Conservation (phyloP, 257 asterid genomes). For the Catharanthus roseus region DNA sequence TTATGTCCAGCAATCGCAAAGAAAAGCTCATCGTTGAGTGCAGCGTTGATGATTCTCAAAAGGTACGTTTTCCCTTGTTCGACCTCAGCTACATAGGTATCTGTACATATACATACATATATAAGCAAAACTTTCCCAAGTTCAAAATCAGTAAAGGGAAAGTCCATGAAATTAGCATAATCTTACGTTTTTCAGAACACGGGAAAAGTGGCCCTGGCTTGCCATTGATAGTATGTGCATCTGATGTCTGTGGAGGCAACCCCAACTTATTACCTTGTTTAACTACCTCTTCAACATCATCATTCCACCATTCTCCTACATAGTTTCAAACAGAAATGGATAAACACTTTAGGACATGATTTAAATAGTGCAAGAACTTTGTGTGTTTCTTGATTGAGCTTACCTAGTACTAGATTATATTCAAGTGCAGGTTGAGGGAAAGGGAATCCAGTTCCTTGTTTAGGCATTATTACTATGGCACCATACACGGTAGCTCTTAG, state of each 20-base stretch:
- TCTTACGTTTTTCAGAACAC: conserved; percentile 48
- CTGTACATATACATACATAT: conserved; percentile 25
- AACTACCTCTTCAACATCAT: conserved; percentile 44
- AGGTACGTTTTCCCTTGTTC: conserved; percentile 55
- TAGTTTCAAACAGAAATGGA: neutral
- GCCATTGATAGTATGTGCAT: conserved; percentile 60
- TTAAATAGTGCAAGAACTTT: neutral
- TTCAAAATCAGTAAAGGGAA: too few relatives aligned
- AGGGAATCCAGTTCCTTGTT: conserved; percentile 30
- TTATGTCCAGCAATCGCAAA: conserved; percentile 50
- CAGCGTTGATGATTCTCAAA: conserved; percentile 52
- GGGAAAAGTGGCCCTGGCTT: conserved; percentile 64
- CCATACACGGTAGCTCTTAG: conserved; percentile 66
- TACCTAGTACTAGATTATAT: conserved; percentile 41
- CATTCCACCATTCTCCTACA: conserved; percentile 66
- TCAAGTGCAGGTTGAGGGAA: conserved; percentile 49
- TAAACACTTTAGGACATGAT: neutral
- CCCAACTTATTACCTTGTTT: conserved; percentile 47
- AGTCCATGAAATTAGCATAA: too few relatives aligned
- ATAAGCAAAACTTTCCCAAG: too few relatives aligned
- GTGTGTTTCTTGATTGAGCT: neutral
- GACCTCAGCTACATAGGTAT: conserved; percentile 43
- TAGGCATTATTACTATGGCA: conserved; percentile 7
- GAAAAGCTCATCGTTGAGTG: conserved; percentile 64
- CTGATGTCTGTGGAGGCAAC: conserved; percentile 45